These are phyloP conservation scores for Ceratobasidium papillatum DNA, from an alignment of 1,284 basidiomycete genomes.

Conservation along the genomic window DNA sequence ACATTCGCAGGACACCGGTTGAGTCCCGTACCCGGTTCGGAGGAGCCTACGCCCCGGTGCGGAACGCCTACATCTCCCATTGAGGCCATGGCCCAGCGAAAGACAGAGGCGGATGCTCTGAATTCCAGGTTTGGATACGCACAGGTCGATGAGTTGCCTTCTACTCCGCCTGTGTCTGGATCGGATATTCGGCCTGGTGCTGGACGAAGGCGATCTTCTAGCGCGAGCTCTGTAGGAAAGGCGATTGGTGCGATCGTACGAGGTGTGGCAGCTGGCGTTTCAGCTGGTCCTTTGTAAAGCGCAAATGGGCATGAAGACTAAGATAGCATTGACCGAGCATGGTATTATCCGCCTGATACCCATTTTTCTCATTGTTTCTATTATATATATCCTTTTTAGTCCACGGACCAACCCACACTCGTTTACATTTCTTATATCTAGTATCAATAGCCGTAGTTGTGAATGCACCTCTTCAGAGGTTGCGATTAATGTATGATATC, in stretches of 20 bases:
- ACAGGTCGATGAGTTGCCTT: conserved; percentile 11
- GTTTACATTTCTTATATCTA: not conserved
- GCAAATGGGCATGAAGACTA: not conserved
- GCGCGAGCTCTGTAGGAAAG: conserved; percentile 14
- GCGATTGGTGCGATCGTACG: conserved; percentile 32
- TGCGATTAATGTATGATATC: conserved; percentile 23
- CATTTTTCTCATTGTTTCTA: not conserved
- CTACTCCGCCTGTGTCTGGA: conserved; percentile 14
- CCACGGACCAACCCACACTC: conserved; percentile 7
- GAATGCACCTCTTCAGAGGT: not conserved
- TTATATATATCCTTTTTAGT: conserved; percentile 15
- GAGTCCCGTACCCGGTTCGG: conserved; percentile 36
- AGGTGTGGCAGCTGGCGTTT: conserved; percentile 28
- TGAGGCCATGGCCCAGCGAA: not conserved
- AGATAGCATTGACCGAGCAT: not conserved
- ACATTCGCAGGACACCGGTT: conserved; percentile 30
- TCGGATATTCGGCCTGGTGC: not conserved
- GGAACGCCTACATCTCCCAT: conserved; percentile 14
- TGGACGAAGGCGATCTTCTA: conserved; percentile 18
- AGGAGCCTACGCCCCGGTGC: conserved; percentile 29
- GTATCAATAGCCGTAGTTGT: conserved; percentile 20
- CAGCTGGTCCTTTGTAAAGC: not conserved
- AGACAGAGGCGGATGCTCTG: not conserved
- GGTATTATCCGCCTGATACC: conserved; percentile 18
- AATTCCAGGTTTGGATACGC: conserved; percentile 13